Base-by-base conservation (phyloP, 177 flowering plant species). In the Vitis hybrid region DNA sequence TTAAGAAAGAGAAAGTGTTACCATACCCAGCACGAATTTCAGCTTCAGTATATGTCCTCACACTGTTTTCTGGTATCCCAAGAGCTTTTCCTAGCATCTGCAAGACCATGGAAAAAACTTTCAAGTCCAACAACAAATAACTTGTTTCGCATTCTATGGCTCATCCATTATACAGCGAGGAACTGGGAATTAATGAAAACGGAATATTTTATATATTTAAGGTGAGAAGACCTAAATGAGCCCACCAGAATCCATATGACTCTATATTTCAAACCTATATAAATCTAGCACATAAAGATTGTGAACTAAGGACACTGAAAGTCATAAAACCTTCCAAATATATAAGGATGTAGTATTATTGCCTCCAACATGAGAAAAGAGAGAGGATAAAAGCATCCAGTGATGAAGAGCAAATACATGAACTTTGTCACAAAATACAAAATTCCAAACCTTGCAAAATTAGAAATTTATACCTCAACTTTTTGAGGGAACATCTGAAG, bases 1-100 rank as follows among this genome's bases (percentile, higher is more conserved):
- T 30, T 30, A 11, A 63, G 2, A 62, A 19, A 57, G 26, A 32
- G 26, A 45, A 65, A 63, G 23, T 62, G 56, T 54, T 26, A 57
- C 23, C 82, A 66, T 87, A 94, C 98, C 97, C 84, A 62, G 98
- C 95, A 78, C 97, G 97, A 79, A 94, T 94, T 84, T 94, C 98
- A 77, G 98, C 97, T 82, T 94, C 98, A 63, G 98, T 72, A 60
- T 80, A 94, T 51, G 98, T 94, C 78, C 88, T 86, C 5, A 94
- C 85, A 75, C 86, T 92, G 73, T 87, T 88, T 66, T 87, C 97
- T 10, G 95, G 94, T 73, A 94, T 87, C 64, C 97, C 97, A 68
- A 94, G 80, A 75, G 95, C 97, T 73, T 83, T 90, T 51, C 98
- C 98, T 32, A 94, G 75, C 40, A 83, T 78, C 97, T 94, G 88